A percentile compares a stretch with the other conserved stretches of the same genome.
Conservation (phyloP, 2,329 filamentous ascomycete species). For the Peltaster fructicola region DNA sequence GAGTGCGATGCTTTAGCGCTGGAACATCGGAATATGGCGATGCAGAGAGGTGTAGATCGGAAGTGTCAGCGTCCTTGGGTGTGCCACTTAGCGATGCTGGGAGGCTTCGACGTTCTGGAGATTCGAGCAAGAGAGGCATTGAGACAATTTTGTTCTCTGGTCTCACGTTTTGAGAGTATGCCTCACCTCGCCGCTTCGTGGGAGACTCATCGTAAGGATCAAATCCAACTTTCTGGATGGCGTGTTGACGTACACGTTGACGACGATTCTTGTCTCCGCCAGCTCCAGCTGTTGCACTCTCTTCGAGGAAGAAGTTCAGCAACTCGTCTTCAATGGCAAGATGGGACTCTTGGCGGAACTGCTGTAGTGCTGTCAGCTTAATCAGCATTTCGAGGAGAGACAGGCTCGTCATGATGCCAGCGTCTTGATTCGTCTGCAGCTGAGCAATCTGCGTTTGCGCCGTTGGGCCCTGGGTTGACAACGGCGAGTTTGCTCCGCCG, state of each 20-base stretch:
- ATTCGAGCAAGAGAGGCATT: too few species aligned
- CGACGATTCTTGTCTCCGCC: conserved; percentile 44
- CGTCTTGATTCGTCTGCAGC: conserved; percentile 18
- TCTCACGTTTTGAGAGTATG: too few species aligned
- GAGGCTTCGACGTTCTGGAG: too few species aligned
- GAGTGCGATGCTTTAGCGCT: too few species aligned
- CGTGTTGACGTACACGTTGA: conserved; percentile 41
- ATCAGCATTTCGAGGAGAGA: conserved; percentile 81
- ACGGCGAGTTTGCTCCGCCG: conserved; percentile 22
- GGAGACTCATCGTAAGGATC: conserved; percentile 57
- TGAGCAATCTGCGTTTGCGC: conserved; percentile 7
- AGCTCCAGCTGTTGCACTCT: conserved; percentile 47
- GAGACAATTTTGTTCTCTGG: too few species aligned
- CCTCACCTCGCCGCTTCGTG: conserved; percentile 46
- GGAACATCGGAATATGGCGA: too few species aligned
- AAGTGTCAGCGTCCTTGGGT: too few species aligned
- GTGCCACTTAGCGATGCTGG: too few species aligned
- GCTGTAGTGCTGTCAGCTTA: conserved; percentile 69
- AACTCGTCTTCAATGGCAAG: conserved; percentile 82
- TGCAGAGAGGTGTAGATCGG: too few species aligned
- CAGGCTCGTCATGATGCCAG: conserved; percentile 45
- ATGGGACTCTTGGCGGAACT: conserved; percentile 80
- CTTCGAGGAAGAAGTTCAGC: conserved; percentile 68
- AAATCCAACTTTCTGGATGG: conserved; percentile 45
- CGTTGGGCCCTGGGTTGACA: conserved; percentile 14